phyloP scores from a whole-genome alignment of 192 early-diverging fungal species.

The Podila clonocystis region DNA sequence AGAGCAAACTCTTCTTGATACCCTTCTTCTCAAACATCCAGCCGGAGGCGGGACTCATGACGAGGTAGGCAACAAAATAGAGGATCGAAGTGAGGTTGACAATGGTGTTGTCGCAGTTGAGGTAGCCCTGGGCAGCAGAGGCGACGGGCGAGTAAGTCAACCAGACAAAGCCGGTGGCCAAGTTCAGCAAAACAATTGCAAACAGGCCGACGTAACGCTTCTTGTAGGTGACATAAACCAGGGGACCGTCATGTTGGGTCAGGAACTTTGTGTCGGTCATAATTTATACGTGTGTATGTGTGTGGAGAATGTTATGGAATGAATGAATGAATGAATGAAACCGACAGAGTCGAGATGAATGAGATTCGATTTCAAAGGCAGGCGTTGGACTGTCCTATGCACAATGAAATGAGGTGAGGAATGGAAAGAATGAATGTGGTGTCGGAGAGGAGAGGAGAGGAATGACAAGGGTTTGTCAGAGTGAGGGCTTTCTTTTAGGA shows the following conservation, averaged over 20 bases:
- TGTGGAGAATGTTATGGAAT: background rate
- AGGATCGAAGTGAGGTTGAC: slow-evolving; percentile 58
- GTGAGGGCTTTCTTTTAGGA: background rate
- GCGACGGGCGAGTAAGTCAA: slow-evolving; percentile 57
- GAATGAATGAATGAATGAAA: too few species aligned
- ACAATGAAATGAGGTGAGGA: background rate
- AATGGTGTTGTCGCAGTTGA: slow-evolving; percentile 30
- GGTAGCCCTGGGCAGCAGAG: slow-evolving; percentile 46
- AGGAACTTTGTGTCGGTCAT: slow-evolving; percentile 13
- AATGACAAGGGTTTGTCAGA: slow-evolving; percentile 16
- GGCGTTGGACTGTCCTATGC: too few species aligned
- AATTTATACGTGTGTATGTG: background rate
- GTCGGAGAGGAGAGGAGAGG: background rate
- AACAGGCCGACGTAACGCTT: slow-evolving; percentile 57
- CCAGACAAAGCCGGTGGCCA: slow-evolving; percentile 60
- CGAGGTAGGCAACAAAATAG: slow-evolving; percentile 55
- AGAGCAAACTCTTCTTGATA: slow-evolving; percentile 54
- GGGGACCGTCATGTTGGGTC: slow-evolving; percentile 1
- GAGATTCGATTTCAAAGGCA: too few species aligned
- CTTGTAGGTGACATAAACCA: slow-evolving; percentile 51
- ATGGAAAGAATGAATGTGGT: background rate
- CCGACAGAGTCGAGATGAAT: background rate
- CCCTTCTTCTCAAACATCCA: slow-evolving; percentile 54
- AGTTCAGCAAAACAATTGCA: slow-evolving; percentile 57
- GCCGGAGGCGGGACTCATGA: slow-evolving; percentile 56